Evolutionary conservation across 2,329 filamentous ascomycete species (phyloP).

Genomic region (Leptographium lundbergii): DNA sequence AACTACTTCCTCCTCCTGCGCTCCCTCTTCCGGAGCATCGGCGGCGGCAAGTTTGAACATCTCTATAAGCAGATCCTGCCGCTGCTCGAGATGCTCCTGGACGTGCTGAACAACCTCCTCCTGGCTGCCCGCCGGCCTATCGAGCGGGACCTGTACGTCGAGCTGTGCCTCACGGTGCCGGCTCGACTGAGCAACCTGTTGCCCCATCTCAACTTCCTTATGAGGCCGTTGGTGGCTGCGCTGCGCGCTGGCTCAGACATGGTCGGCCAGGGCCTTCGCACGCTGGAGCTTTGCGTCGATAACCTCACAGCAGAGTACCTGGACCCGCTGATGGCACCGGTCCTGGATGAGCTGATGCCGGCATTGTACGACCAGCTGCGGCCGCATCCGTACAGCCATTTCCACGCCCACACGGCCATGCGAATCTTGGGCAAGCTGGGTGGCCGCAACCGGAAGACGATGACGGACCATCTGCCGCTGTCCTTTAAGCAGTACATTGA

Average conservation of each 20-base stretch:
- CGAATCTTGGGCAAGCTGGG: slow-evolving; percentile 93
- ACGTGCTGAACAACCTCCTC: slow-evolving; percentile 90
- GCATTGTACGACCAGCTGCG: slow-evolving; percentile 91
- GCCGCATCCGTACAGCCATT: slow-evolving; percentile 90
- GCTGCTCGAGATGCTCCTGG: slow-evolving; percentile 89
- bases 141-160: slow-evolving; percentile 92
- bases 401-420: slow-evolving; percentile 96
- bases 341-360: slow-evolving; percentile 97
- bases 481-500: slow-evolving; percentile 77
- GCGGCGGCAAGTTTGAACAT: slow-evolving; percentile 92
- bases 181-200: slow-evolving; percentile 87
- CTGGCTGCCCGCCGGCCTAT: slow-evolving; percentile 79
- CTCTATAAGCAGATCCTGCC: slow-evolving; percentile 97
- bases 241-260: slow-evolving; percentile 83
- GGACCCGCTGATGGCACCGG: slow-evolving; percentile 97
- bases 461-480: slow-evolving; percentile 78
- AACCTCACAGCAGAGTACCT: slow-evolving; percentile 96
- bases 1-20: slow-evolving; percentile 94
- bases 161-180: slow-evolving; percentile 90
- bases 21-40: slow-evolving; percentile 90
- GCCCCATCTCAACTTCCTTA: slow-evolving; percentile 89
- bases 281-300: slow-evolving; percentile 91
- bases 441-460: slow-evolving; percentile 87
- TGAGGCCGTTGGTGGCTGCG: slow-evolving; percentile 94
- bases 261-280: slow-evolving; percentile 85